Evolutionary conservation across 1,139 yeast species (phyloP).

Genomic region (Saccharomyces hybrid): DNA sequence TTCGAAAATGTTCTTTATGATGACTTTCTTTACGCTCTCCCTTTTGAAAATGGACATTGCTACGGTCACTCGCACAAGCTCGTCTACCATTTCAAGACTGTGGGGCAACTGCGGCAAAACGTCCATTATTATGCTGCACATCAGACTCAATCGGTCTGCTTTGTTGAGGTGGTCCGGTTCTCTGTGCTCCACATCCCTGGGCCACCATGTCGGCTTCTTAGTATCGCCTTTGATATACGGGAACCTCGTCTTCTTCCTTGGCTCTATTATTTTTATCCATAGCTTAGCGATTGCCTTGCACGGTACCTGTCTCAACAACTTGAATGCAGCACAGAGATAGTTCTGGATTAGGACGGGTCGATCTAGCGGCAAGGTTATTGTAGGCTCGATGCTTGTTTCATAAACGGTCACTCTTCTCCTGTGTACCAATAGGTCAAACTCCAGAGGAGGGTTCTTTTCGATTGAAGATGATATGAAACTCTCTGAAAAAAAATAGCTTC

Average conservation of each 20-base stretch:
- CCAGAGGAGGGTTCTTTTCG: not conserved
- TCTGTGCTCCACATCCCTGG: constrained; percentile 46
- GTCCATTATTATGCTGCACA: constrained; percentile 36
- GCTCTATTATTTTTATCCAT: constrained; percentile 63
- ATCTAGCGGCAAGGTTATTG: constrained; percentile 1
- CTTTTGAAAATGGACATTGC: constrained; percentile 13
- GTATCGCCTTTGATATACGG: constrained; percentile 52
- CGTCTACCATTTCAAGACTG: constrained; percentile 10
- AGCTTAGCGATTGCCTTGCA: constrained; percentile 59
- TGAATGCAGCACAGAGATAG: constrained; percentile 15
- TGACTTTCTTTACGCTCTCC: constrained; percentile 9
- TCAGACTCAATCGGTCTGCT: constrained; percentile 43
- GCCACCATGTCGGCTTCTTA: constrained; percentile 69
- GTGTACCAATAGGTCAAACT: not conserved
- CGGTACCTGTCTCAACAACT: constrained; percentile 43
- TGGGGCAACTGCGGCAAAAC: constrained; percentile 14
- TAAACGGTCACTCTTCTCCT: not conserved
- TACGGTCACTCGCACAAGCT: constrained; percentile 13
- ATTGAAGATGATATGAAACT: constrained; percentile 1
- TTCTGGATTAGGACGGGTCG: constrained; percentile 5
- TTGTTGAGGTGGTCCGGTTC: constrained; percentile 72
- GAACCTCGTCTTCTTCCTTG: constrained; percentile 53
- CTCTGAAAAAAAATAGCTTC: not conserved
- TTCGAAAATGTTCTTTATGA: constrained; percentile 13
- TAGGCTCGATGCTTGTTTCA: not conserved